Evolutionary conservation across 2,329 filamentous ascomycete genomes (phyloP), one percentile per base, ranked within the genome.

Genomic region (Fonsecaea multimorphosa): DNA sequence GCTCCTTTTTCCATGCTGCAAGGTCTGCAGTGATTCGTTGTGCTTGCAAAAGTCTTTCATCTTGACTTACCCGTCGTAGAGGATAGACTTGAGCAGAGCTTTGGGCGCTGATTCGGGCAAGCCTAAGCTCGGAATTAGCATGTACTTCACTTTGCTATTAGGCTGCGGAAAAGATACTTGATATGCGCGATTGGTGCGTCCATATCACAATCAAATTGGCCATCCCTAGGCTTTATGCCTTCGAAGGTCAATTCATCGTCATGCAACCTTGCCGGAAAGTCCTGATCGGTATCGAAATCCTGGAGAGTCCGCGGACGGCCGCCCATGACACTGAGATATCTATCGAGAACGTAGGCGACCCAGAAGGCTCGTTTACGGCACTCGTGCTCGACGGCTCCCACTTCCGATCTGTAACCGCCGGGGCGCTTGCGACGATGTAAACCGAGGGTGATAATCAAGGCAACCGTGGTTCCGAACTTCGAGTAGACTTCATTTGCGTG

Each of bases 111-210:
- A 54, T 54, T 7, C 52, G 52, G 52, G 52, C 52, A 12, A 54
- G 52, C 14, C 52, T 54, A 27, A 49, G 16, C 19, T 24, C 44
- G 11, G 5, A 24, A 14, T 49, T 49, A 49, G 44, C 19, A 49
- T 3, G 3, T 49, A 9, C 44, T 24, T 24, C 44, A 19, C 44
- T 11, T 24, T 4, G 12, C 22, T 2, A 12, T 12, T 2, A 24
- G 19, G 44, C 2, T 24, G 22, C 12, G n/a, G 56, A 9, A 19
- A 14, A 38, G 38, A 34, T 58, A 58, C 56, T 58, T 58, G 22
- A 58, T 58, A 32, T 58, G 40, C 40, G 46, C 46, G 24, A 58
- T 58, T 22, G 56, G 56, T 27, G 56, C 56, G 27, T 58, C 56
- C 56, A 58, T 58, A 16, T 58, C 40, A 49, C 56, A 58, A 34